Evolutionary conservation across 2,329 filamentous ascomycete genomes (phyloP).

Genomic region (Paraphoma chrysanthemicola): DNA sequence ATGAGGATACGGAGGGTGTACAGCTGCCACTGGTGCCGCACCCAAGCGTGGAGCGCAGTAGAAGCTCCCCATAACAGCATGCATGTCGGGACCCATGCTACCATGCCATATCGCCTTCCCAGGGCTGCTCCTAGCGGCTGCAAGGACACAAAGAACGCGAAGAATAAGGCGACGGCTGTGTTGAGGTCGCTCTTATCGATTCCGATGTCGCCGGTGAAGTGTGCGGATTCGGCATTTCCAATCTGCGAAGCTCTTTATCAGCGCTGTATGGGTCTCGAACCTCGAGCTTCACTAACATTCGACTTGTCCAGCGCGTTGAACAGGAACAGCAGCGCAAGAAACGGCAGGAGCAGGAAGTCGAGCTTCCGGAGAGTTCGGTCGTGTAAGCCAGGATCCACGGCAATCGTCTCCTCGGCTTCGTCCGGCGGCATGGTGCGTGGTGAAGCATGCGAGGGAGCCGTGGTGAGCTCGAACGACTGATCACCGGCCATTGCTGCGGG

Average conservation of each 20-base stretch:
- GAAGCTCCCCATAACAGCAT: constrained; percentile 63
- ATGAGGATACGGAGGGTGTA: constrained; percentile 55
- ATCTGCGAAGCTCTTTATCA: constrained; percentile 40
- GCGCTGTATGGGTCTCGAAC: background rate
- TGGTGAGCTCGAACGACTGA: constrained; percentile 17
- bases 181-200: constrained; percentile 61
- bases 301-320: constrained; percentile 62
- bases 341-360: constrained; percentile 59
- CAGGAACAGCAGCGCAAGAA: constrained; percentile 60
- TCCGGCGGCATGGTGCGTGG: constrained; percentile 15
- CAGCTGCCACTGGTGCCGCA: constrained; percentile 56
- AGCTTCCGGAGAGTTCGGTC: constrained; percentile 55
- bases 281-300: constrained; percentile 43
- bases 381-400: constrained; percentile 27
- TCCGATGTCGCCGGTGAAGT: constrained; percentile 65
- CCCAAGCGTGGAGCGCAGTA: constrained; percentile 57
- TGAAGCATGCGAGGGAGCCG: constrained; percentile 6
- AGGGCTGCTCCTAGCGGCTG: constrained; percentile 66
- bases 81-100: constrained; percentile 63
- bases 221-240: constrained; percentile 64
- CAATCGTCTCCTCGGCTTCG: constrained; percentile 3
- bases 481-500: constrained; percentile 15
- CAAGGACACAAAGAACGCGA: constrained; percentile 64
- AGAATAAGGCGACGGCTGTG: constrained; percentile 64
- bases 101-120: constrained; percentile 63